These are phyloP conservation scores for Fusarium sp. DNA, from an alignment of 2,329 filamentous ascomycete genomes.

Conservation along the genomic window DNA sequence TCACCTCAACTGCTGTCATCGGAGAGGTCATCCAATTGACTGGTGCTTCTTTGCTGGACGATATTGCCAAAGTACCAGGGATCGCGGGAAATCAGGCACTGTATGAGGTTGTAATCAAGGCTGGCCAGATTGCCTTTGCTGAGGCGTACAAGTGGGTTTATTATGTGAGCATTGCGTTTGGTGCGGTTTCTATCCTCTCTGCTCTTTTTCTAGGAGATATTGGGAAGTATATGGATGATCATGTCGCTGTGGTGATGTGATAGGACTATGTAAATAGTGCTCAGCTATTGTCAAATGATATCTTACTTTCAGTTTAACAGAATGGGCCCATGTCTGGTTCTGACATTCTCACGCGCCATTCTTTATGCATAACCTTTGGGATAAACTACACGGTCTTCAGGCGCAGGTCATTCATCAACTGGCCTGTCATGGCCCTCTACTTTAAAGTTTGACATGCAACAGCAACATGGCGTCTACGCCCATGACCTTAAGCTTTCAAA, in stretches of 20 bases:
- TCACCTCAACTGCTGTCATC: neutral
- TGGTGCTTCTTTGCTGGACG: neutral
- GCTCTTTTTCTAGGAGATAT: conserved; percentile 1
- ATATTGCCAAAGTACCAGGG: neutral
- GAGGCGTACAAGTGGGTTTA: conserved; percentile 8
- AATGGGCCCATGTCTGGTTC: too few species aligned
- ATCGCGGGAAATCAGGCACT: neutral
- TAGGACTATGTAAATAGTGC: too few species aligned
- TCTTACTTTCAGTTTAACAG: too few species aligned
- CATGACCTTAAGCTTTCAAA: too few species aligned
- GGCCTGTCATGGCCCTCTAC: too few species aligned
- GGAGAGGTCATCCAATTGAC: neutral
- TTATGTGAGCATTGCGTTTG: conserved; percentile 2
- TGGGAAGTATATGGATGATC: neutral
- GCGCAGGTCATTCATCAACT: too few species aligned
- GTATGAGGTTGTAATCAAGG: neutral
- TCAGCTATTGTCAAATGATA: too few species aligned
- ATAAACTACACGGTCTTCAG: too few species aligned
- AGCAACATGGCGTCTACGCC: too few species aligned
- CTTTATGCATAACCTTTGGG: too few species aligned
- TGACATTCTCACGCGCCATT: too few species aligned
- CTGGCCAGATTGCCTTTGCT: conserved; percentile 3
- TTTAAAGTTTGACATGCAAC: too few species aligned
- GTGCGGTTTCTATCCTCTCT: neutral
- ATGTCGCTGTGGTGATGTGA: neutral